Evolutionary conservation across 2,329 filamentous ascomycete species (phyloP), one percentile per base, ranked within the genome.

Genomic region (Ophiostoma sp.): DNA sequence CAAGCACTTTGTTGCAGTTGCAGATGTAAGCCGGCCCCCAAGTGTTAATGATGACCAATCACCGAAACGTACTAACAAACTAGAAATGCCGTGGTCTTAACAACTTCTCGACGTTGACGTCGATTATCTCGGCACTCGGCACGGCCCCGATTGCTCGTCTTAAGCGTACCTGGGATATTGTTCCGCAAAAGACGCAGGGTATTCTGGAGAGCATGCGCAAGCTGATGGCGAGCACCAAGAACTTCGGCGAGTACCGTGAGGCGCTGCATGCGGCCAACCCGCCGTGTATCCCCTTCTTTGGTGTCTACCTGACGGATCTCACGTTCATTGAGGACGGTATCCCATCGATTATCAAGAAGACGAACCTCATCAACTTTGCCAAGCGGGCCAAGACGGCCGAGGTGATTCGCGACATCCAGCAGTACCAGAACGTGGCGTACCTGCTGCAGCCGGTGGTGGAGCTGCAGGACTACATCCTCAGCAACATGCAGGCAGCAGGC

Each of bases 261-360:
- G 91, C 94, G 36, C 85, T 99, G 72, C 95, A 98, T 84, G 91
- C 92, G 72, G 94, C 95, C 33, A 97, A 97, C 78, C 96, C 96
- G 22, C 96, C 96, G 15, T 99, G 96, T 81, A 98, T 98, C 80
- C 96, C 96, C 5, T 99, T 99, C 83, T 97, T 99, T 80, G 96
- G 94, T 82, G 95, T 98, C 72, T 99, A 98, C 81, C 85, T 99
- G 75, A 99, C 96, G 74, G 96, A 99, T 80, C 86, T 99, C 74
- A 98, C 95, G 0, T 99, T 99, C 80, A 99, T 99, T 76, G 96
- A 99, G 78, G 87, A 99, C 79, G 96, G 96, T 77, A 99, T 99
- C 75, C 94, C 96, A 2, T 97, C 95, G 11, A 90, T 97, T 78
- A 94, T 97, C 83, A 98, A 98, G 83, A 97, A 97, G 83, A 96